Evolutionary conservation across 257 asterid species (phyloP).

Genomic region (Solanum verrucosum): DNA sequence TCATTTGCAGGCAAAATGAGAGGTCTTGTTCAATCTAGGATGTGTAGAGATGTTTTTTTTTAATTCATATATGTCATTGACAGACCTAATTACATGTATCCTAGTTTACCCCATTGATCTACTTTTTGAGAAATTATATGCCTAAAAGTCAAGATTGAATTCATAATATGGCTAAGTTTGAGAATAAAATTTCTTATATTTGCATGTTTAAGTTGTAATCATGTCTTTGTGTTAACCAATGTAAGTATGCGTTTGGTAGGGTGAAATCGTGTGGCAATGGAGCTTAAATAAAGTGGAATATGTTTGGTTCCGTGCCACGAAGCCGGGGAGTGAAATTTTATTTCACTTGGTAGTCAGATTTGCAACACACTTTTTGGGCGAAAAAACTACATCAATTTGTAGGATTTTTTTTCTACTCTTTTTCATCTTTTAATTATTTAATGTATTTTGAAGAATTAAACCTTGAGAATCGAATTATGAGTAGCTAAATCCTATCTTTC

Average conservation of each 20-base stretch:
- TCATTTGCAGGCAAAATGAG: too few species aligned
- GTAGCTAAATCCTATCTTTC: not conserved
- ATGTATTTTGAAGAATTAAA: not conserved
- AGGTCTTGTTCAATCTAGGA: too few species aligned
- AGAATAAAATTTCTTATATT: too few species aligned
- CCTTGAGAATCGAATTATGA: not conserved
- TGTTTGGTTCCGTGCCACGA: not conserved
- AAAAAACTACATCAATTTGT: not conserved
- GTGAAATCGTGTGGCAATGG: not conserved
- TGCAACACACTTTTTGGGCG: not conserved
- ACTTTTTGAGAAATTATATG: too few species aligned
- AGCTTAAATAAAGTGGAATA: not conserved
- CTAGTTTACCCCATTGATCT: too few species aligned
- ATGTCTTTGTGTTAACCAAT: not conserved
- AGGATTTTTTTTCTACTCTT: not conserved
- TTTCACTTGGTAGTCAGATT: not conserved
- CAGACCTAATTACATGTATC: too few species aligned
- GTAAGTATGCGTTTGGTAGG: not conserved
- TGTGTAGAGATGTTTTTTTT: too few species aligned
- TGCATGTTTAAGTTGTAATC: not conserved
- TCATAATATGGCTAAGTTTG: too few species aligned
- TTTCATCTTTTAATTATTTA: not conserved
- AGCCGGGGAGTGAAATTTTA: not conserved
- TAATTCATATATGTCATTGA: too few species aligned
- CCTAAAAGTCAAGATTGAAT: too few species aligned